Base-by-base conservation (phyloP, 495 filamentous ascomycete genomes). In the Corynascus novoguineensis region DNA sequence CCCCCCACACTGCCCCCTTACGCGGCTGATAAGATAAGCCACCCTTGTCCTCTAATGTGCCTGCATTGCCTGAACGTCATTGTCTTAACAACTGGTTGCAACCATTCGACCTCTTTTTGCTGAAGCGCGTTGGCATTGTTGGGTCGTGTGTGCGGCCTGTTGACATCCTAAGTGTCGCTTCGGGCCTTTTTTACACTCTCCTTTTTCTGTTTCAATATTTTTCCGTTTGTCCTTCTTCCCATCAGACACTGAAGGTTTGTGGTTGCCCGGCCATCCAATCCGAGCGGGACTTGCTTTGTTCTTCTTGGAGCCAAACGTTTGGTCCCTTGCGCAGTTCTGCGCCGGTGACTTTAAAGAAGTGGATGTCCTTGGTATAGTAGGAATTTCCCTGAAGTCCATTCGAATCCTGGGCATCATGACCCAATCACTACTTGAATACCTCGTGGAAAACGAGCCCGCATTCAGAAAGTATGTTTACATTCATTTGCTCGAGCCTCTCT, bases 381-480 rank as follows among this genome's bases (percentile, higher is more conserved):
- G n/a, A n/a, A n/a, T n/a, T n/a, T 19, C 17, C 29, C 24, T 3
- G n/a, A 5, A 9, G 15, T n/a, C 28, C 12, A n/a, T n/a, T 29
- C 17, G 7, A 8, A 28, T 15, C 25, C 4, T 17, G 25, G 24
- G 6, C 25, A 31, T 5, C 29, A 55, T 60, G 45, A 32, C 8
- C 29, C 61, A 54, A 42, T 45, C 61, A 34, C 71, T 79, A 19
- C 63, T 75, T 1, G 71, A 77, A 22, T 79, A 75, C 45, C 73
- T 79, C 19, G 66, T 75, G 35, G 63, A 75, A 42, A 66, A 75
- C 59, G 76, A 78, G 60, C 62, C 68, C 24, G 68, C 68, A 31
- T 79, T 79, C 49, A 59, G 74, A 42, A 76, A 70, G 76, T 77
- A 52, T 49, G 64, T 48, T 15, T 50, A 32, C 11, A 22, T 48